These are phyloP conservation scores for Candida anutae DNA, from an alignment of 1,139 yeast species.

Conservation along the genomic window DNA sequence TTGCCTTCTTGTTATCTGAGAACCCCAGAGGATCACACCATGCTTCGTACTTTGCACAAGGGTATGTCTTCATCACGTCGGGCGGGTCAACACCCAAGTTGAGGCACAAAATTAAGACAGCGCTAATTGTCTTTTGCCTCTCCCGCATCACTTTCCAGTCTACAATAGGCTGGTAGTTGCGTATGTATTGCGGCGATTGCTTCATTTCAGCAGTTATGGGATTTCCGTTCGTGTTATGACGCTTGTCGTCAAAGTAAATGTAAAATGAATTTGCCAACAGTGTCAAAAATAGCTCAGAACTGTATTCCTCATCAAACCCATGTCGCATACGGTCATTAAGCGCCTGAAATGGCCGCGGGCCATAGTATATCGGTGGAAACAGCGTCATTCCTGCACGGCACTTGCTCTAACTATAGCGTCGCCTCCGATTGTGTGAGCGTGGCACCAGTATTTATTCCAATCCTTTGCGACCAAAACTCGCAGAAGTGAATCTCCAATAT, in stretches of 20 bases:
- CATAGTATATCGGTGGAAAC: conserved; percentile 17
- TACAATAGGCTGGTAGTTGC: conserved; percentile 58
- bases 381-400: conserved; percentile 6
- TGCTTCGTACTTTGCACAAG: conserved; percentile 87
- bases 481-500: too few species aligned
- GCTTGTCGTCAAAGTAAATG: conserved; percentile 79
- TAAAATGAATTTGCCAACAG: conserved; percentile 65
- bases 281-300: conserved; percentile 57
- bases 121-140: conserved; percentile 89
- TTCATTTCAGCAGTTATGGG: conserved; percentile 59
- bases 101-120: conserved; percentile 83
- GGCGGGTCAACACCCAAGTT: conserved; percentile 98
- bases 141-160: conserved; percentile 93
- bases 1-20: conserved; percentile 83
- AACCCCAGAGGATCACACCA: conserved; percentile 89
- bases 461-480: too few species aligned
- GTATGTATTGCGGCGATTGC: conserved; percentile 31
- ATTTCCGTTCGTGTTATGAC: conserved; percentile 86
- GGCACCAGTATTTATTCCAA: too few species aligned
- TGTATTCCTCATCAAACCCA: conserved; percentile 69
- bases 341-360: conserved; percentile 31
- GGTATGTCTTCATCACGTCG: conserved; percentile 87
- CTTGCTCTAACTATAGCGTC: not conserved
- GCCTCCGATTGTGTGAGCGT: not conserved
- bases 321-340: conserved; percentile 60